These are phyloP conservation scores for Albifimbria verrucaria DNA, from an alignment of 2,329 filamentous ascomycete genomes.

Conservation along the genomic window DNA sequence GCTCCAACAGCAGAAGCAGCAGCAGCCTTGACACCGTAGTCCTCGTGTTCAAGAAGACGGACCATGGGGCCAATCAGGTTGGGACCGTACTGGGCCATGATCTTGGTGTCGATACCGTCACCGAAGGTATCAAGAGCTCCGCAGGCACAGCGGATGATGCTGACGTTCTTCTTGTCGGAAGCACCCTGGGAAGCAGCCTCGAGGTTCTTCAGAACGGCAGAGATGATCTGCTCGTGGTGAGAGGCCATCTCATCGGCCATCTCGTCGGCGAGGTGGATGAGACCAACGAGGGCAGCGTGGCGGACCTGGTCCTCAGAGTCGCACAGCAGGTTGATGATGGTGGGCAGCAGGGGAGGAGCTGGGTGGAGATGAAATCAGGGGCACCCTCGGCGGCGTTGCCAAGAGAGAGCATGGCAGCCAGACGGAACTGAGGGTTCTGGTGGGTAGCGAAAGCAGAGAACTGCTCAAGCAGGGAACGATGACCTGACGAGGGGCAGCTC, in stretches of 20 bases:
- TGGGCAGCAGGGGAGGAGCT: conserved; percentile 81
- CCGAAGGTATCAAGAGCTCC: conserved; percentile 89
- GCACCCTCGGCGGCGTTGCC: conserved; percentile 95
- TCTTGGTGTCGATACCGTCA: conserved; percentile 73
- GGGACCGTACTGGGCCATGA: conserved; percentile 77
- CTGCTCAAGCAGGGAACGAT: conserved; percentile 88
- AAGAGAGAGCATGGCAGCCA: conserved; percentile 86
- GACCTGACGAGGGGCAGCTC: conserved; percentile 91
- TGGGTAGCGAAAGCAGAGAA: conserved; percentile 78
- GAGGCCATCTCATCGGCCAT: conserved; percentile 85
- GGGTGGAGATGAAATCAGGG: conserved; percentile 94
- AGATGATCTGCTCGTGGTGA: conserved; percentile 81
- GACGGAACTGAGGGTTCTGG: conserved; percentile 72
- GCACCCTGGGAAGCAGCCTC: conserved; percentile 71
- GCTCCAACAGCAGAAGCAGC: conserved; percentile 88
- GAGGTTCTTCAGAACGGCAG: conserved; percentile 82
- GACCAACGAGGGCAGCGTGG: conserved; percentile 80
- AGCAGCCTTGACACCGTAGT: conserved; percentile 85
- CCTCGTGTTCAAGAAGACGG: conserved; percentile 76
- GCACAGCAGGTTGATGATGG: conserved; percentile 77
- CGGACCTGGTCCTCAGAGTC: conserved; percentile 83
- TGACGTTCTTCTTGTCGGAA: conserved; percentile 70
- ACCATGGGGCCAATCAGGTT: conserved; percentile 84
- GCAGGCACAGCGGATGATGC: conserved; percentile 86
- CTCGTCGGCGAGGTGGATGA: conserved; percentile 89